Base-by-base conservation (phyloP, 2,329 filamentous ascomycete genomes). In the Coleophoma cylindrospora region DNA sequence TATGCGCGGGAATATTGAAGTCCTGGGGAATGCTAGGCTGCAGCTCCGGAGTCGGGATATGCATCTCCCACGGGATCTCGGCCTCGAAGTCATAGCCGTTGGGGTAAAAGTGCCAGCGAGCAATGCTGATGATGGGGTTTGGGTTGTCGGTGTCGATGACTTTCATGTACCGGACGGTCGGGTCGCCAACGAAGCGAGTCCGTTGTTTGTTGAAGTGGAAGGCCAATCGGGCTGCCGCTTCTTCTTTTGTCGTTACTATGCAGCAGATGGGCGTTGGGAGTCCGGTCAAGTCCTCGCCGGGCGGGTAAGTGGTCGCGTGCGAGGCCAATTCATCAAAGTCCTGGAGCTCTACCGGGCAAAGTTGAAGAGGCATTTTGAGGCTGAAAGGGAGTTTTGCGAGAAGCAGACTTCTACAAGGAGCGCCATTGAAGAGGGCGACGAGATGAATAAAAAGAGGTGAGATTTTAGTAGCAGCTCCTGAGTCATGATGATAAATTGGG, bases 21-120 rank as follows among this genome's bases (percentile, higher is more conserved):
- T 4, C 50, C 4, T 48, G 45, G 10, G 53, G 50, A 19, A 51
- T 43, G 19, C 19, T 27, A 38, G 51, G 22, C 12, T 53, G 38
- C 3, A 38, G 45, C 47, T 43, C 44, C 3, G 27, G 27, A 19
- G 40, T 44, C 3, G 33, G 37, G 21, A 27, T 44, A 34, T 52
- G 45, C 15, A 51, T 56, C 33, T 58, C 56, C 56, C 56, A 58
- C 3, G 34, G 43, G 43, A 45, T 51, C 33, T 48, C 38, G 17
- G 48, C 11, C 1, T 15, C 38, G 41, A 49, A 59, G 34, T 47
- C 50, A 41, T 53, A 57, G 2, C 57, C 55, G 8, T 51, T 40
- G 7, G 53, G 49, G 34, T 57, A 59, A 21, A 47, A 57, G 27
- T 57, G 54, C 57, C 55, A 59, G 19, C 55, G 49, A 17, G 57